Evolutionary conservation across 1,284 basidiomycete species (phyloP), one percentile per base, ranked within the genome.

Genomic region (Sporisorium iseilematis-ciliati): DNA sequence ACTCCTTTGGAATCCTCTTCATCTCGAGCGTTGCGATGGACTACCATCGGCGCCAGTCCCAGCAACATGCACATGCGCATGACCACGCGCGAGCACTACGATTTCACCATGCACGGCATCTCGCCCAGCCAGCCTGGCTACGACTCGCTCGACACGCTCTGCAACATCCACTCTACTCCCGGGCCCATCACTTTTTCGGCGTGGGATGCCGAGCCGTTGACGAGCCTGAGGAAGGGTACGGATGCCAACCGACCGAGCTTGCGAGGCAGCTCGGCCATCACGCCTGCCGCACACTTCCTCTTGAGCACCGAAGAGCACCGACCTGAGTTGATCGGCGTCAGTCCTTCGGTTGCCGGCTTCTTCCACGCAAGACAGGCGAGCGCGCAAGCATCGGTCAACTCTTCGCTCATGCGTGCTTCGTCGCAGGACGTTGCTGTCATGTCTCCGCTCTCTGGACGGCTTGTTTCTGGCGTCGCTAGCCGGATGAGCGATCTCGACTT

Each of bases 1-100:
- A 71, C 73, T 10, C 73, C 73, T 16, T 20, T 65, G 25, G 56
- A 65, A 26, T 52, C 66, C 16, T 71, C 68, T 10, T 59, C 67
- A 1, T 45, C 63, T 1, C 33, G 64, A 21, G 65, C 58, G 1
- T 29, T 71, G 49, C 67, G 79, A 29, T 79, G 71, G 75, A 65
- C 71, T n/a, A 65, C 59, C 20, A 57, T 61, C 23, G 65, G 65
- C 11, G 53, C 74, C 8, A 79, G 76, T 49, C 75, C 75, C 0
- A 43, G 53, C 65, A 75, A 74, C 54, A 45, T 74, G 65, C 71
- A 73, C 52, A 53, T 49, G 21, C 67, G 79, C 23, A 77, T 78
- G 79, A 74, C 77, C n/a, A 80, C 75, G 18, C 66, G 71, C 41
- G 80, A 79, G 61, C 75, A 77, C 42, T 81, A 80, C 72, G 81